Evolutionary conservation across 306 rosid species (phyloP).

Genomic region (Quillaja saponaria): DNA sequence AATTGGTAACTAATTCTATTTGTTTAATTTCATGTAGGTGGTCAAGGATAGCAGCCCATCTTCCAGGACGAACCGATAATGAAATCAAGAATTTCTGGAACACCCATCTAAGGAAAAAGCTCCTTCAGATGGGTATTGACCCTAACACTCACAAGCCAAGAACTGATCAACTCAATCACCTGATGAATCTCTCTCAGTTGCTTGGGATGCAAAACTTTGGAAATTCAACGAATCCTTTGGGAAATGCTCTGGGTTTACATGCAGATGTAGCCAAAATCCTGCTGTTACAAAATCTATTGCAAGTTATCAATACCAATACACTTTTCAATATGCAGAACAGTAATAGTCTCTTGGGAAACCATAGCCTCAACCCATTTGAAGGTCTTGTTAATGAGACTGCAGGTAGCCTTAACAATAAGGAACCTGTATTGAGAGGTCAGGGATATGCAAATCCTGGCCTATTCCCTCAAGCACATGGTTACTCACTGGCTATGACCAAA

Average conservation of each 20-base stretch:
- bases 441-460: constrained; percentile 34
- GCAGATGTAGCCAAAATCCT: constrained; percentile 62
- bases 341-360: constrained; percentile 32
- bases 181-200: constrained; percentile 55
- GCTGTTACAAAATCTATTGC: constrained; percentile 57
- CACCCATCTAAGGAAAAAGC: constrained; percentile 79
- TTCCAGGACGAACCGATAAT: constrained; percentile 84
- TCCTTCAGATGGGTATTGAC: constrained; percentile 78
- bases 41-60: constrained; percentile 86
- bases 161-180: constrained; percentile 55
- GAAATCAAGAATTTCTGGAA: constrained; percentile 93
- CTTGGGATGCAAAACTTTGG: constrained; percentile 42
- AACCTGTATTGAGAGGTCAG: constrained; percentile 29
- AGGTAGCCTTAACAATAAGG: constrained; percentile 28
- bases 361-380: constrained; percentile 39
- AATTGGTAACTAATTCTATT: neutral
- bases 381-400: constrained; percentile 20
- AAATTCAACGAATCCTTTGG: constrained; percentile 39
- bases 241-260: constrained; percentile 49
- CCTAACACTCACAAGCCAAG: constrained; percentile 92
- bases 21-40: constrained; percentile 46
- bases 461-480: constrained; percentile 28
- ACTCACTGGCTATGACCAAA: constrained; percentile 32
- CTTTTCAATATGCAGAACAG: constrained; percentile 36
- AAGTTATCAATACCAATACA: constrained; percentile 43